Percentiles rank a stretch among this genome's conserved stretches.
Conservation (phyloP, 139 green algal genomes). For the Eudorina sp. region DNA sequence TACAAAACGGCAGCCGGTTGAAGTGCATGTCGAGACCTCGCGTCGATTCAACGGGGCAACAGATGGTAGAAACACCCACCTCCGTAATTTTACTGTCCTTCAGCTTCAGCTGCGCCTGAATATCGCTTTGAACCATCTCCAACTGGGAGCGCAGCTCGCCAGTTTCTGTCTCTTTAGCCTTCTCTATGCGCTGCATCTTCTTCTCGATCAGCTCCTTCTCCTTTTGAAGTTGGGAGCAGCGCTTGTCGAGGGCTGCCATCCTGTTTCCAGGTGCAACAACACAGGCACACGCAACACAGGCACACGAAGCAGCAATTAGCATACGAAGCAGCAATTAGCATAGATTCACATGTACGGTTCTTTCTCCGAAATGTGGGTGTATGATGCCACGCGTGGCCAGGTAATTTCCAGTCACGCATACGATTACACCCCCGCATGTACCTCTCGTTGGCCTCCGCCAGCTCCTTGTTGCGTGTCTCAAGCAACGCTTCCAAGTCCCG, state of each 20-base stretch:
- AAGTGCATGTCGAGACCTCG: background rate
- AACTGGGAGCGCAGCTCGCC: constrained; percentile 65
- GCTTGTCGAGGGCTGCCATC: constrained; percentile 53
- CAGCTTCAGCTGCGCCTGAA: constrained; percentile 72
- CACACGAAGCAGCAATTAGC: no score
- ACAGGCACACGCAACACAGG: no score
- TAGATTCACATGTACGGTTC: no score
- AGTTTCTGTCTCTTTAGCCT: constrained; percentile 63
- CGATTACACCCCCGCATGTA: background rate
- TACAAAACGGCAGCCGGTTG: background rate
- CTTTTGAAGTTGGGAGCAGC: constrained; percentile 64
- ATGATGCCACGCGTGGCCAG: no score
- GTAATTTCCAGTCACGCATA: no score
- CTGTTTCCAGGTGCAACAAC: no score
- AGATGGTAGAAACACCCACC: constrained; percentile 38
- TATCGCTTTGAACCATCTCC: constrained; percentile 57
- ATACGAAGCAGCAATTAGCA: no score
- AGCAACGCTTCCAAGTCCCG: constrained; percentile 65
- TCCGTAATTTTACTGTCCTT: constrained; percentile 86
- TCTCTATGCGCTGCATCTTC: constrained; percentile 87
- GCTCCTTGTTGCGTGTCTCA: constrained; percentile 61
- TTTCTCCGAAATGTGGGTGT: no score
- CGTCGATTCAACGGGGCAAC: background rate
- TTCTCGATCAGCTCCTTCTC: constrained; percentile 84
- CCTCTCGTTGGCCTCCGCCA: constrained; percentile 61